Percentiles rank a stretch among this genome's conserved stretches.
Conservation (phyloP, 805 yeast genomes). For the Scheffersomyces coipomensis region DNA sequence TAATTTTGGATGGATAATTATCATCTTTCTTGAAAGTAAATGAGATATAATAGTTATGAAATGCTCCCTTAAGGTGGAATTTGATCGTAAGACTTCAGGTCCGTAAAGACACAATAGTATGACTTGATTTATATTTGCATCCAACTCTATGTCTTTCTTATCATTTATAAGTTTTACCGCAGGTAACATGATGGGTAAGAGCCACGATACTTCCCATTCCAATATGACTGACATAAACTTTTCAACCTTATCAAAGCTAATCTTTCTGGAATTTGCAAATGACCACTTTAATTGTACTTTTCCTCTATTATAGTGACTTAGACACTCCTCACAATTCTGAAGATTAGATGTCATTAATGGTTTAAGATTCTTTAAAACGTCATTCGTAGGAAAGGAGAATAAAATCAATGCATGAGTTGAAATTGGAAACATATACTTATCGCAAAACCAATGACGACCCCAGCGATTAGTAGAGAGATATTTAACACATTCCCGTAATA, state of each 20-base stretch:
- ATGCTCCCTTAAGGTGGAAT: not conserved
- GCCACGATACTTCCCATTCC: slow-evolving; percentile 33
- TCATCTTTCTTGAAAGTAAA: not conserved
- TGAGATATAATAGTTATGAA: not conserved
- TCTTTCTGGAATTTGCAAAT: slow-evolving; percentile 49
- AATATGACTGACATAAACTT: slow-evolving; percentile 29
- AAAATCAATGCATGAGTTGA: slow-evolving; percentile 55
- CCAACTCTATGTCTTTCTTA: not conserved
- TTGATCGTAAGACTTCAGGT: not conserved
- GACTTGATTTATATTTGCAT: not conserved
- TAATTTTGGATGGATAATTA: slow-evolving; percentile 8
- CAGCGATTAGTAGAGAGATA: slow-evolving; percentile 16
- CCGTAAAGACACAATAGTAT: not conserved
- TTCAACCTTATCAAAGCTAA: slow-evolving; percentile 29
- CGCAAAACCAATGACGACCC: slow-evolving; percentile 57
- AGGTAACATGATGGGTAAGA: slow-evolving; percentile 4
- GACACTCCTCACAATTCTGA: slow-evolving; percentile 52
- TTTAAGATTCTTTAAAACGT: slow-evolving; percentile 44
- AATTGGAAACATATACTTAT: slow-evolving; percentile 44
- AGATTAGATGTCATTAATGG: slow-evolving; percentile 39
- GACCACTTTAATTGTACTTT: slow-evolving; percentile 50
- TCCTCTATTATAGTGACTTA: slow-evolving; percentile 51
- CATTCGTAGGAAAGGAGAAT: slow-evolving; percentile 56
- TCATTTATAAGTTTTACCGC: not conserved
- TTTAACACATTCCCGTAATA: slow-evolving; percentile 20